phyloP scores from a whole-genome alignment of 352 stramenopile species.

The Phytophthora megakarya region DNA sequence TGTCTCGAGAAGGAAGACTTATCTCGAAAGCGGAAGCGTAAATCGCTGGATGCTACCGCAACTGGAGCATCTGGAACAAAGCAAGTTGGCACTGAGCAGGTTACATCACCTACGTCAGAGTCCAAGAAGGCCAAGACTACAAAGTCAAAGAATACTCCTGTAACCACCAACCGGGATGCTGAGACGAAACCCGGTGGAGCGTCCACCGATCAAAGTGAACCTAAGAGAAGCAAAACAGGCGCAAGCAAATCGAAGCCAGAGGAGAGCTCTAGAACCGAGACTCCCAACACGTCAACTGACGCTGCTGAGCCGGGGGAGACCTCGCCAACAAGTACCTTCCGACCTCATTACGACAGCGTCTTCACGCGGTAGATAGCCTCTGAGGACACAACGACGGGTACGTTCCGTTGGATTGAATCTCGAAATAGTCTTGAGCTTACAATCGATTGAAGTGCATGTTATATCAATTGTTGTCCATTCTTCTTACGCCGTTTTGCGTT shows the following conservation, averaged over 20 bases:
- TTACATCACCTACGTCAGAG: slow-evolving; percentile 23
- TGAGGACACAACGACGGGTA: neutral
- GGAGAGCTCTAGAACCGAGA: slow-evolving; percentile 24
- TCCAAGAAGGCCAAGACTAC: slow-evolving; percentile 48
- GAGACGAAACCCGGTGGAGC: slow-evolving; percentile 42
- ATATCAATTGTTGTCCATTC: slow-evolving; percentile 19
- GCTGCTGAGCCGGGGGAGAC: slow-evolving; percentile 11
- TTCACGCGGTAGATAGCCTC: slow-evolving; percentile 52
- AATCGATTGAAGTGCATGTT: slow-evolving; percentile 17
- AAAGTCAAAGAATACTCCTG: slow-evolving; percentile 37
- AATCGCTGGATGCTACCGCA: slow-evolving; percentile 25
- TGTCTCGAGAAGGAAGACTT: slow-evolving; percentile 45
- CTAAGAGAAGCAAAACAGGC: slow-evolving; percentile 20
- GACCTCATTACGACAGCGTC: slow-evolving; percentile 69
- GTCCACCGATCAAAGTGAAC: slow-evolving; percentile 7
- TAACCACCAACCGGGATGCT: slow-evolving; percentile 26
- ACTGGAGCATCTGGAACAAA: neutral
- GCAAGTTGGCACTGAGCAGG: slow-evolving; percentile 12
- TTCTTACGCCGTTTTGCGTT: neutral
- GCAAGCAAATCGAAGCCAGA: slow-evolving; percentile 32
- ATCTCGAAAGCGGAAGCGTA: slow-evolving; percentile 60
- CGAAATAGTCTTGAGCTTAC: slow-evolving; percentile 20
- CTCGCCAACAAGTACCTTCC: slow-evolving; percentile 35
- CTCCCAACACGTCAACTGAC: slow-evolving; percentile 7
- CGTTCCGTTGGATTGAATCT: slow-evolving; percentile 7